Evolutionary conservation across 2,329 filamentous ascomycete genomes (phyloP).

Genomic region (Microdochium trichocladiopsis): DNA sequence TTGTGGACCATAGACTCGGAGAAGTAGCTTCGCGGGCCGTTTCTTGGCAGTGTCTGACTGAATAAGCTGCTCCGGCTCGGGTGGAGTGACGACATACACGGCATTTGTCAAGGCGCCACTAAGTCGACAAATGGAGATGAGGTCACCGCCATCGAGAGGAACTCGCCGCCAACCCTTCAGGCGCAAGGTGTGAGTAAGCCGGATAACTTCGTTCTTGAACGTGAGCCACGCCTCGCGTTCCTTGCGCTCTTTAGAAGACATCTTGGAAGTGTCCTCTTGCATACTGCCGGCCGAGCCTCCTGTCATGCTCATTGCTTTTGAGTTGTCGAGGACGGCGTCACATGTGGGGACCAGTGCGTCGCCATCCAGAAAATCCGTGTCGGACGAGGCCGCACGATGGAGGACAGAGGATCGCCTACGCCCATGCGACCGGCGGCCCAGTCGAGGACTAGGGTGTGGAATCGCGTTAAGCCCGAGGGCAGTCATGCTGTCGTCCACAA

Average conservation of each 20-base stretch:
- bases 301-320: conserved; percentile 74
- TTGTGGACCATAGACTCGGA: conserved; percentile 91
- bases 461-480: conserved; percentile 40
- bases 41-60: conserved; percentile 31
- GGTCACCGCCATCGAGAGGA: conserved; percentile 60
- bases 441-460: conserved; percentile 33
- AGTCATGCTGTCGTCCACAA: conserved; percentile 62
- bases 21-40: conserved; percentile 61
- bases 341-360: conserved; percentile 79
- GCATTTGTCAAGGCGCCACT: conserved; percentile 95
- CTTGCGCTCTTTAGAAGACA: conserved; percentile 46
- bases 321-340: conserved; percentile 81
- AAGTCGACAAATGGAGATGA: conserved; percentile 65
- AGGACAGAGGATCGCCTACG: conserved; percentile 26
- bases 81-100: conserved; percentile 88
- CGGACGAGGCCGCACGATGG: conserved; percentile 57
- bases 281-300: conserved; percentile 38
- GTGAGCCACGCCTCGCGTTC: conserved; percentile 72
- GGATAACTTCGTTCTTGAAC: conserved; percentile 90
- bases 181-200: conserved; percentile 78
- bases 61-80: conserved; percentile 42
- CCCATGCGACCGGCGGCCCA: conserved; percentile 32
- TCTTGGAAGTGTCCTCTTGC: conserved; percentile 30
- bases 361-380: conserved; percentile 79
- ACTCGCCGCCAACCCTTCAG: conserved; percentile 90